Evolutionary conservation across 2,329 filamentous ascomycete genomes (phyloP).

Genomic region (Cordyceps cicadae): DNA sequence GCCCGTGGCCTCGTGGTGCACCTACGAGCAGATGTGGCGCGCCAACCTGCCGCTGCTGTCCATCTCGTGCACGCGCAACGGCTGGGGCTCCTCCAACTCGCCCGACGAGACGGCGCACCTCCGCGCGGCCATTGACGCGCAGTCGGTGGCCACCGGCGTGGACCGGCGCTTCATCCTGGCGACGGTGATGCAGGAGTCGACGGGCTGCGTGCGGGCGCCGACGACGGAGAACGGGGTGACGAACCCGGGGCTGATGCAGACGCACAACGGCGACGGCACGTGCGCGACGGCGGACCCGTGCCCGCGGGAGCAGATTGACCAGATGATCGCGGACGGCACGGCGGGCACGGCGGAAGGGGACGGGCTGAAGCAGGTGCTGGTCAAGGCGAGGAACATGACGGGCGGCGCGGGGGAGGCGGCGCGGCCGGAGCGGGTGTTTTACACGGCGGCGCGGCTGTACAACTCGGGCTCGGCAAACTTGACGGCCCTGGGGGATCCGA

Average conservation of each 20-base stretch:
- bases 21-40: constrained; percentile 14
- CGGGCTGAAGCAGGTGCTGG: background rate
- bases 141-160: background rate
- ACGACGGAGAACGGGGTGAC: background rate
- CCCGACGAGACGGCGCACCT: background rate
- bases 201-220: constrained; percentile 4
- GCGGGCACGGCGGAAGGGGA: background rate
- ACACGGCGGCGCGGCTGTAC: background rate
- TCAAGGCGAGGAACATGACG: background rate
- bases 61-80: constrained; percentile 5
- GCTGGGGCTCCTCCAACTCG: constrained; percentile 4
- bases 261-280: background rate
- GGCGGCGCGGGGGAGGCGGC: background rate
- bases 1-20: constrained; percentile 12
- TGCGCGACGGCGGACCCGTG: background rate
- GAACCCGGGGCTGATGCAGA: constrained; percentile 7
- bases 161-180: constrained; percentile 17
- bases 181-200: constrained; percentile 24
- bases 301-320: background rate
- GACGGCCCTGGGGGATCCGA: background rate
- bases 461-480: background rate
- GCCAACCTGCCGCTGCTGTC: constrained; percentile 13
- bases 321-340: background rate
- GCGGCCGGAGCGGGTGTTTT: background rate
- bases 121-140: background rate